Base-by-base conservation (phyloP, 2,329 filamentous ascomycete species). In the Cladophialophora psammophila region DNA sequence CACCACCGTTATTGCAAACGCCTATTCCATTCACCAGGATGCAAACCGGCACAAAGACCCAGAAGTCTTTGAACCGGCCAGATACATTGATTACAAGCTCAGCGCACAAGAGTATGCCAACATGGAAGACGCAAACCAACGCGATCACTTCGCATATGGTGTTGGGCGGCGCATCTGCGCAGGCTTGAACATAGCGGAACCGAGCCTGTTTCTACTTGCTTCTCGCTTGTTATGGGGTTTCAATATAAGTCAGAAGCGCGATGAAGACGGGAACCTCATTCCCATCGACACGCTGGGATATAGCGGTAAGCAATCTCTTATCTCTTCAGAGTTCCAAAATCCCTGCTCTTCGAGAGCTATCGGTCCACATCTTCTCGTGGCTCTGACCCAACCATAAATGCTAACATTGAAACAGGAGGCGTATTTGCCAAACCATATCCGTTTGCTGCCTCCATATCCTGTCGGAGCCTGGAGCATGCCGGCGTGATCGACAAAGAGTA, bases 131-230 rank as follows among this genome's bases (percentile, higher is more conserved):
- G 42, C 62, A n/a, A 32, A 34, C 6, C 55, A 64, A 9, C 62
- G 62, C 2, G 62, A 64, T 20, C 62, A 64, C 35, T 64, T 31
- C 32, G 55, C 32, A 3, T 64, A 40, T 59, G 62, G 82, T 0
- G 80, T 78, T 5, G 84, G 84, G 0, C 77, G 85, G 8, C 78
- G 86, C 9, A 45, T 64, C 34, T 64, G 62, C 35, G 81, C 76
- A 0, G 84, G 84, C 0, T 79, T 84, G 64, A 84, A 86, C 52
- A 78, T 87, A 1, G 84, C 83, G 0, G 79, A 82, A n/a, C n/a
- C n/a, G 32, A 81, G 84, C 0, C 77, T 87, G 0, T 76, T 77
- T 2, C 78, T 83, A 5, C 80, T 79, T 38, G 80, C 83, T 12
- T 78, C 81, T 0, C 78, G 81, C 1, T 76, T 83, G 0, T 40